Base-by-base conservation (phyloP, 2,329 filamentous ascomycete species). In the Fusarium pseudoanthophilum region DNA sequence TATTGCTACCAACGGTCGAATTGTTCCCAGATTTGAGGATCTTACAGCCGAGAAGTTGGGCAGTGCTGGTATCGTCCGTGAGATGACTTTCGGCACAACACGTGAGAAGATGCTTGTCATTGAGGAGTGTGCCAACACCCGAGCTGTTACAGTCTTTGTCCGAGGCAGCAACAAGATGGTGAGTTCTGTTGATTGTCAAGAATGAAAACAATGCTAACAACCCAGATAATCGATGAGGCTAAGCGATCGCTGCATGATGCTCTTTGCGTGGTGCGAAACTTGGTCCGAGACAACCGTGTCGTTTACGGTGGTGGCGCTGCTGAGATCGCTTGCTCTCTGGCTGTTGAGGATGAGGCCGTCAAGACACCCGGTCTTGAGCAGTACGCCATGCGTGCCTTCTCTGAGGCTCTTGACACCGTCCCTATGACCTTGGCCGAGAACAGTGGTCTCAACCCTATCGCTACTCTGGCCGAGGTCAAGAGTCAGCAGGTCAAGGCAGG, bases 81-180 rank as follows among this genome's bases (percentile, higher is more conserved):
- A 99, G 84, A 95, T 99, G 92, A 93, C 91, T 34, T 99, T 99
- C 79, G 96, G 96, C 78, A 99, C 96, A 4, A 99, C 96, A 48
- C 90, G 96, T 80, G 96, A 99, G 85, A 98, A 99, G 90, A 99
- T 99, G 96, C 88, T 99, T 78, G 94, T 99, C 64, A 99, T 99
- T 78, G 97, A 99, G 85, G 96, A 99, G 85, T 99, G 96, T 81
- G 96, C 97, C 80, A 99, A 99, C 86, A 97, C 94, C 66, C 89
- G 96, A 79, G 96, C 96, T 49, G 97, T 99, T 69, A 99, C 96
- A 6, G 91, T 97, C 62, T 99, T 99, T 83, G 93, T 99, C 69
- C 90, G 96, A 79, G 96, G 96, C 79, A 97, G 95, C 88, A 99
- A 99, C 90, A 99, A 98, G 89, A 99, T 99, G 96, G 94, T 95